Evolutionary conservation across 208 protist species (phyloP), one percentile per base, ranked within the genome.

Genomic region (Kentomonas sorsogonicus): DNA sequence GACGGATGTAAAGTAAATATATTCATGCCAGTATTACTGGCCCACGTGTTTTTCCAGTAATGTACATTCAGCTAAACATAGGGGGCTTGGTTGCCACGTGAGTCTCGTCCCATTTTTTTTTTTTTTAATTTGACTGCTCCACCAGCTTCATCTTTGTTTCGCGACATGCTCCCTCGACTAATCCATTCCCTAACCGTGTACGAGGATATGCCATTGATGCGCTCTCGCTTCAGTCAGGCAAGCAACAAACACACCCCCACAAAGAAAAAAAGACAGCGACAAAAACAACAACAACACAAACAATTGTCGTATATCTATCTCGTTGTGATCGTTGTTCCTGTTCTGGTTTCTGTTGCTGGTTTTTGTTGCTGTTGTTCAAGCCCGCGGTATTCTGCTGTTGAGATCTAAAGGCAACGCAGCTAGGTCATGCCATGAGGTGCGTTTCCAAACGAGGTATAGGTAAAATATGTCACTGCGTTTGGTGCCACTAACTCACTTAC

Each of bases 41-140:
- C n/a, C n/a, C n/a, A n/a, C n/a, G n/a, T n/a, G n/a, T n/a, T n/a
- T n/a, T n/a, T n/a, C n/a, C n/a, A n/a, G n/a, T n/a, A n/a, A n/a
- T n/a, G n/a, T n/a, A n/a, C n/a, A n/a, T n/a, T n/a, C n/a, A n/a
- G n/a, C n/a, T n/a, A n/a, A n/a, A n/a, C n/a, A n/a, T n/a, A n/a
- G n/a, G n/a, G n/a, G n/a, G n/a, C n/a, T n/a, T n/a, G n/a, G n/a
- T n/a, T n/a, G n/a, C n/a, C n/a, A n/a, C n/a, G n/a, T n/a, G n/a
- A n/a, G n/a, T 60, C 30, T 66, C 47, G 22, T 67, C 6, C 15
- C 6, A 27, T 50, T 43, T 16, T 40, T 50, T 40, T 57, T 64
- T 52, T 57, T 59, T 59, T 43, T 40, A 20, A 43, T 15, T 15
- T 53, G 16, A 9, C 48, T n/a, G n/a, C n/a, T n/a, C n/a, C n/a